Base-by-base conservation (phyloP, 306 rosid genomes). In the Vigna reflexopilosa region DNA sequence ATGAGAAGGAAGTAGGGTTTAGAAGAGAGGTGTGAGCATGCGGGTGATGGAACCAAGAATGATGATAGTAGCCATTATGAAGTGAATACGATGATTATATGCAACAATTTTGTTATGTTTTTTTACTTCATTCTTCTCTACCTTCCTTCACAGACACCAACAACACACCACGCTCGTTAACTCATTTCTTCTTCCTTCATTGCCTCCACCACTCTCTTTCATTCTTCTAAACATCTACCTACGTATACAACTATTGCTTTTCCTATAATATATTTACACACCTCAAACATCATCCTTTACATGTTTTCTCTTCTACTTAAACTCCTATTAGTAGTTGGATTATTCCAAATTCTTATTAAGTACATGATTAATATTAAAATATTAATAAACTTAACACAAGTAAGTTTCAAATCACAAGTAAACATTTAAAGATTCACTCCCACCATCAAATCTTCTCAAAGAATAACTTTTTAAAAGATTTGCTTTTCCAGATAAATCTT, bases 1-100 rank as follows among this genome's bases (percentile, higher is more conserved):
- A 84, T 56, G 78, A 48, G 67, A 16, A 67, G 44, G 75, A 26
- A 16, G 69, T 17, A 8, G 68, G 75, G 38, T 59, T 54, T 75
- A 58, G 82, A 82, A 67, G 85, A 72, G 88, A 87, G 16, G 26
- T 7, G 62, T 58, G 66, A 26, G 98, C 94, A 91, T 91, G 98
- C 98, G 94, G 94, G 94, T 87, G 83, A 88, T 89, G 92, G 93
- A 93, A 88, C 94, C 96, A 87, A 93, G 91, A 82, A 83, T 88
- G 85, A 91, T 93, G 55, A 93, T 93, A 86, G 89, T 82, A 86
- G 84, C 83, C 94, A 93, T 87, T 79, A 88, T 89, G 89, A 90
- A 88, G 86, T 86, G 92, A 87, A 80, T 59, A 82, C 71, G 89
- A 83, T 64, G 77, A 85, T 84, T 69, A 83, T 79, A 82, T 79